Percentiles rank a stretch among this genome's conserved stretches.
Evolutionary conservation across 164 flowering plant genomes (phyloP).

Genomic region (Cinnamomum micranthum): DNA sequence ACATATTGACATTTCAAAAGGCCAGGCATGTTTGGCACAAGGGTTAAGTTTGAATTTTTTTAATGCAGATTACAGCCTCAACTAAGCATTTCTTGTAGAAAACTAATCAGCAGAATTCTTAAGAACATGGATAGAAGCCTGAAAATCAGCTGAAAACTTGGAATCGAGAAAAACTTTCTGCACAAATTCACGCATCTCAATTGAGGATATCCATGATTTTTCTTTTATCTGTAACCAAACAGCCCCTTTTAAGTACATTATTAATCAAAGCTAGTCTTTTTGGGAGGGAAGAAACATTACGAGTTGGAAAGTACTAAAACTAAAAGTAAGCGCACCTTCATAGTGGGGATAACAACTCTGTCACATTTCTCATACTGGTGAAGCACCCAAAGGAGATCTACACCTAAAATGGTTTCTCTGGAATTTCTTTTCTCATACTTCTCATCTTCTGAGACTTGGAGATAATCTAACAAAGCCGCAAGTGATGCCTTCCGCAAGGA

Average conservation of each 20-base stretch:
- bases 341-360: conserved; percentile 74
- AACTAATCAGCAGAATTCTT: too few species aligned
- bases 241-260: too few species aligned
- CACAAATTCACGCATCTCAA: neutral
- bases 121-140: too few species aligned
- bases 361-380: conserved; percentile 72
- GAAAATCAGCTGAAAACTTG: too few species aligned
- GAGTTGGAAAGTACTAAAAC: neutral
- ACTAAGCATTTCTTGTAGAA: too few species aligned
- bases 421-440: conserved; percentile 22
- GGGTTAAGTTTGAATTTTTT: too few species aligned
- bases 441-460: conserved; percentile 37
- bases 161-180: neutral
- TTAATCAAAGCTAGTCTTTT: too few species aligned
- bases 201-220: neutral
- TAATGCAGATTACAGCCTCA: too few species aligned
- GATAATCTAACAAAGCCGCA: conserved; percentile 70
- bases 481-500: conserved; percentile 78
- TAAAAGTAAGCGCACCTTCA: conserved; percentile 54
- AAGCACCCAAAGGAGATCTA: conserved; percentile 82
- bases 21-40: too few species aligned
- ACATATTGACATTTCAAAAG: too few species aligned
- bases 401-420: conserved; percentile 43
- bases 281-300: too few species aligned
- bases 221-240: too few species aligned